phyloP scores from a whole-genome alignment of 768 basidiomycete genomes.

The Pisolithus orientalis region DNA sequence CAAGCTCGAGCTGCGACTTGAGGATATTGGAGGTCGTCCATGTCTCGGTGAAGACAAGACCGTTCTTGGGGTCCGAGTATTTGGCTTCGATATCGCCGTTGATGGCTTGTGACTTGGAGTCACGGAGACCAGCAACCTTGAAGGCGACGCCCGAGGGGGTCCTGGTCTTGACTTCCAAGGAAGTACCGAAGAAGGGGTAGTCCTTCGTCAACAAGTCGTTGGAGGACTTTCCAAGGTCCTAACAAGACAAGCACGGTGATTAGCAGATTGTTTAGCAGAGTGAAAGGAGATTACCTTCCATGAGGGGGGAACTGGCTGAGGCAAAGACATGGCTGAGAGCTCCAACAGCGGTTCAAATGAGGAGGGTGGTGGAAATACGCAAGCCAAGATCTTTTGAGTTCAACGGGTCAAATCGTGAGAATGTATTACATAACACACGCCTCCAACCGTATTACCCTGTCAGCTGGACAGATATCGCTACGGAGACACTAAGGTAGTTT shows the following conservation, averaged over 20 bases:
- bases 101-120: constrained; percentile 70
- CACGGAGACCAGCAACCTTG: constrained; percentile 83
- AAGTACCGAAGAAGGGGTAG: constrained; percentile 70
- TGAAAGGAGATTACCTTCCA: constrained; percentile 67
- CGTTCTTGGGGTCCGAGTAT: constrained; percentile 86
- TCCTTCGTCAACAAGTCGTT: constrained; percentile 92
- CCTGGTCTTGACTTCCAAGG: constrained; percentile 83
- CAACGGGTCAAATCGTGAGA: constrained; percentile 27
- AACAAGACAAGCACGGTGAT: constrained; percentile 1
- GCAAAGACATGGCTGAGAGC: constrained; percentile 66
- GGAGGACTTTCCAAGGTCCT: constrained; percentile 97
- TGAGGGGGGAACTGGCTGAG: constrained; percentile 94
- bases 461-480: no score
- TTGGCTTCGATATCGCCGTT: constrained; percentile 93
- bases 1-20: constrained; percentile 87
- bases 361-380: constrained; percentile 4
- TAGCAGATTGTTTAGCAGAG: neutral
- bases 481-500: no score
- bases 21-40: constrained; percentile 96
- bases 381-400: constrained; percentile 1
- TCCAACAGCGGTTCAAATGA: constrained; percentile 15
- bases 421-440: constrained; percentile 1
- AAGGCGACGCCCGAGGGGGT: constrained; percentile 88
- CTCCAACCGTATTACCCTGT: neutral
- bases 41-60: constrained; percentile 87